These are phyloP conservation scores for Neurospora sp. DNA, from an alignment of 2,329 filamentous ascomycete species.

Conservation along the genomic window DNA sequence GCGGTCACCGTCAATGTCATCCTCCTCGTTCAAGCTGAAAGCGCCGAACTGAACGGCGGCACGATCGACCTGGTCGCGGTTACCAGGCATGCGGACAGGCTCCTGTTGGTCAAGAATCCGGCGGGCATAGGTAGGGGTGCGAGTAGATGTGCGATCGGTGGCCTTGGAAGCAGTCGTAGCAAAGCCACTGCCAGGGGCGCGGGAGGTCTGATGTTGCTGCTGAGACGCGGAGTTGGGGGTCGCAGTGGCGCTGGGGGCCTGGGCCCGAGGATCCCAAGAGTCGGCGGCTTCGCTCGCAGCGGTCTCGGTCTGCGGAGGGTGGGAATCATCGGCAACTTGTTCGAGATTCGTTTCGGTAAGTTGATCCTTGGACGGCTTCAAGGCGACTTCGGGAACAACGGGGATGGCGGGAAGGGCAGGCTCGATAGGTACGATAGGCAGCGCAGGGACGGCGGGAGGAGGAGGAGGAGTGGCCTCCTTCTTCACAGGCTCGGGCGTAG, in stretches of 20 bases:
- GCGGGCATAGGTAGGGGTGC: constrained; percentile 72
- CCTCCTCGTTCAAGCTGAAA: constrained; percentile 79
- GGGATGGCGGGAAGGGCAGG: constrained; percentile 23
- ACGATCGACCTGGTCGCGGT: constrained; percentile 78
- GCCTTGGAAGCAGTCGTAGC: constrained; percentile 77
- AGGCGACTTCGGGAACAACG: constrained; percentile 40
- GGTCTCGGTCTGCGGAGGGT: constrained; percentile 68
- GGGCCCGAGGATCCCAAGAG: constrained; percentile 64
- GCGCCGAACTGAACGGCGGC: constrained; percentile 93
- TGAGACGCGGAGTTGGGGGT: constrained; percentile 58
- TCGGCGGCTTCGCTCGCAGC: constrained; percentile 83
- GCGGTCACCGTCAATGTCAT: constrained; percentile 86
- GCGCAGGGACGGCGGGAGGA: constrained; percentile 12
- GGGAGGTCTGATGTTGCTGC: constrained; percentile 48
- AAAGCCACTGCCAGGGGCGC: constrained; percentile 60
- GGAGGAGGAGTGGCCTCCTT: constrained; percentile 15
- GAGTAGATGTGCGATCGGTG: constrained; percentile 45
- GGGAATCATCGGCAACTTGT: constrained; percentile 73
- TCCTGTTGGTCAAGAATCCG: constrained; percentile 91
- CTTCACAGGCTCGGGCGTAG: constrained; percentile 25
- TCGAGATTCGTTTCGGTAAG: constrained; percentile 90
- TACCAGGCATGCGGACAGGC: constrained; percentile 95
- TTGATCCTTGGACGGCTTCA: constrained; percentile 67
- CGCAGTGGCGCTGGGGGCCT: constrained; percentile 46
- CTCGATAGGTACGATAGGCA: constrained; percentile 5